Evolutionary conservation across 2,329 filamentous ascomycete species (phyloP), one percentile per base, ranked within the genome.

Genomic region (Periconia sp.): DNA sequence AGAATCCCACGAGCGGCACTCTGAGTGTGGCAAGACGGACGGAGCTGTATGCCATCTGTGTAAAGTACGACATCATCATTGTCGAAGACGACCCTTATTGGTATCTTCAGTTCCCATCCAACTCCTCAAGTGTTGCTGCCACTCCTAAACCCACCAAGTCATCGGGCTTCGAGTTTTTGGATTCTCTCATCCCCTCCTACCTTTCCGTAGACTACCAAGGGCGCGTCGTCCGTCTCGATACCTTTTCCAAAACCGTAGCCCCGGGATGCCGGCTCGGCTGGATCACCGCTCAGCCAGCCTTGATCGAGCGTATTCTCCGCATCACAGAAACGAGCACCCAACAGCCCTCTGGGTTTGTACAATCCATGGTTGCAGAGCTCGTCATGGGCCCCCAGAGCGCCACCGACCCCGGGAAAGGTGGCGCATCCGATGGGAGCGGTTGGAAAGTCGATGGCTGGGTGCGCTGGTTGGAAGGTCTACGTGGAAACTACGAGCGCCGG

Each of bases 1-100:
- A 96, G 66, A 96, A 96, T 70, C 92, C 92, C 1, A 95, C 91
- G 0, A 87, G 89, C 30, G 86, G 88, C 31, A 85, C 90, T 2
- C 79, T 95, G 2, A 87, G 89, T 2, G 71, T 94, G 10, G 77
- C 87, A 64, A 85, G 93, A 41, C 84, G 90, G 51, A 88, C 84
- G 64, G 86, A 92, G 48, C 82, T 97, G 27, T 97, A 97, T 69
- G 84, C 82, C 17, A 71, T 97, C 14, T 94, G 90, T 75, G 86
- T 86, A 70, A 84, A 88, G 69, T 96, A 91, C 76, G 92, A 97
- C 72, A 83, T 97, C 58, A 84, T 97, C 65, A 96, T 97, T 60
- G 77, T 95, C 57, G 93, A 97, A 74, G 93, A 97, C 65, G 92
- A 97, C 58, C 93, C 93, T 6, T 97, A 97, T 77, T 97, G 91